Percentiles rank a stretch among this genome's conserved stretches.
These are phyloP conservation scores for Daldinia loculata DNA, from an alignment of 495 filamentous ascomycete genomes.

Conservation along the genomic window DNA sequence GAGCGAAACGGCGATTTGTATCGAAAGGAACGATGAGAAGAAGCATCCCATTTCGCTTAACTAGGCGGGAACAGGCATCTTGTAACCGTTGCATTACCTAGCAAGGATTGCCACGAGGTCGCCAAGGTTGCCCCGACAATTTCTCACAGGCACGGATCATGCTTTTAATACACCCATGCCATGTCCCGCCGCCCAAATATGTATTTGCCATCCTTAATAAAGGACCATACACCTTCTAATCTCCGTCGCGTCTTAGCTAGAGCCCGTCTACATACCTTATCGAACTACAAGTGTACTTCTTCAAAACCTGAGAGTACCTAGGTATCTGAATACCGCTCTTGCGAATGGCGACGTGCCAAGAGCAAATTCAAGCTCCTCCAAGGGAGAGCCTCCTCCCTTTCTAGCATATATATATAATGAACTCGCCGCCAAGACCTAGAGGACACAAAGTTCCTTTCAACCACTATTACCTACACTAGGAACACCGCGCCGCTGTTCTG, in stretches of 20 bases:
- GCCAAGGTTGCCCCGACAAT: conserved; percentile 7
- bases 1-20: background rate
- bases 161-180: background rate
- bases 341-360: background rate
- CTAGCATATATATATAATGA: background rate
- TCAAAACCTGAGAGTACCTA: background rate
- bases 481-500: background rate
- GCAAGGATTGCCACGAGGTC: conserved; percentile 13
- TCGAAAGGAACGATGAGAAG: background rate
- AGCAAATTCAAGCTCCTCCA: background rate
- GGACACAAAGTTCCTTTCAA: background rate
- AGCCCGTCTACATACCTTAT: background rate
- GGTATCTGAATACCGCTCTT: background rate
- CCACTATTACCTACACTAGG: background rate
- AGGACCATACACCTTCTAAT: background rate
- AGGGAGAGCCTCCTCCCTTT: background rate
- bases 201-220: background rate
- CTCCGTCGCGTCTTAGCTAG: background rate
- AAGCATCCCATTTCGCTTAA: conserved; percentile 17
- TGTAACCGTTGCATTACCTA: conserved; percentile 11
- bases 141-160: conserved; percentile 13
- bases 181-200: background rate
- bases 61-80: conserved; percentile 17
- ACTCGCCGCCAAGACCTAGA: background rate
- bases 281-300: background rate